These are phyloP conservation scores for Saraca asoca DNA, from an alignment of 331 rosid genomes.

Conservation along the genomic window DNA sequence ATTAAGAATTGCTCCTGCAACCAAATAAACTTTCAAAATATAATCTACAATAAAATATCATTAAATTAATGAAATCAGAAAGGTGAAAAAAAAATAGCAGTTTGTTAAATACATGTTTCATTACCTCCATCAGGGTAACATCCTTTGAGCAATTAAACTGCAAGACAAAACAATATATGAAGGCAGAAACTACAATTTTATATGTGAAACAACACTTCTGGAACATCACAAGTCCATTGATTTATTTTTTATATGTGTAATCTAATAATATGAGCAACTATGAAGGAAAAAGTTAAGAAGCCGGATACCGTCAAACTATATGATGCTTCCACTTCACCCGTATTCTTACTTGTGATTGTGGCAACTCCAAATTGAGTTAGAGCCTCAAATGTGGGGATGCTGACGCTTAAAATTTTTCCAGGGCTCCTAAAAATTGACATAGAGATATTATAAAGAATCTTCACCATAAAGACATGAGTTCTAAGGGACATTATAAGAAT, in stretches of 20 bases:
- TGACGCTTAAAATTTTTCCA: slow-evolving; percentile 79
- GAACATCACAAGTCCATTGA: not conserved
- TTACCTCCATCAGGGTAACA: slow-evolving; percentile 89
- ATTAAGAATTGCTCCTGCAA: slow-evolving; percentile 81
- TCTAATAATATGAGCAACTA: slow-evolving; percentile 10
- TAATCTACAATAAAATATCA: slow-evolving; percentile 8
- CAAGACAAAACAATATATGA: slow-evolving; percentile 42
- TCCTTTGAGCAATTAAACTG: slow-evolving; percentile 95
- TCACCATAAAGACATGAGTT: not conserved
- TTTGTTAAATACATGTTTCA: slow-evolving; percentile 11
- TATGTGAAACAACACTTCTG: not conserved
- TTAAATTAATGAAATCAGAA: not conserved
- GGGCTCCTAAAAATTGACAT: slow-evolving; percentile 65
- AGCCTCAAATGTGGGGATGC: slow-evolving; percentile 64
- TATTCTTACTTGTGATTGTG: slow-evolving; percentile 70
- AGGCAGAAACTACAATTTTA: slow-evolving; percentile 30
- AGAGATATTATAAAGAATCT: not conserved
- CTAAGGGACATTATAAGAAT: slow-evolving; percentile 5
- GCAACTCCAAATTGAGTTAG: slow-evolving; percentile 87
- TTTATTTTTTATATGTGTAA: no score
- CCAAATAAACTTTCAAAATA: slow-evolving; percentile 20
- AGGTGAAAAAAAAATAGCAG: not conserved
- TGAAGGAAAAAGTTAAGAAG: slow-evolving; percentile 27
- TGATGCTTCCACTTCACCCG: slow-evolving; percentile 95
- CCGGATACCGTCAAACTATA: slow-evolving; percentile 84